Conservation (phyloP, 495 filamentous ascomycete genomes). For the Ascodesmis nigricans region DNA sequence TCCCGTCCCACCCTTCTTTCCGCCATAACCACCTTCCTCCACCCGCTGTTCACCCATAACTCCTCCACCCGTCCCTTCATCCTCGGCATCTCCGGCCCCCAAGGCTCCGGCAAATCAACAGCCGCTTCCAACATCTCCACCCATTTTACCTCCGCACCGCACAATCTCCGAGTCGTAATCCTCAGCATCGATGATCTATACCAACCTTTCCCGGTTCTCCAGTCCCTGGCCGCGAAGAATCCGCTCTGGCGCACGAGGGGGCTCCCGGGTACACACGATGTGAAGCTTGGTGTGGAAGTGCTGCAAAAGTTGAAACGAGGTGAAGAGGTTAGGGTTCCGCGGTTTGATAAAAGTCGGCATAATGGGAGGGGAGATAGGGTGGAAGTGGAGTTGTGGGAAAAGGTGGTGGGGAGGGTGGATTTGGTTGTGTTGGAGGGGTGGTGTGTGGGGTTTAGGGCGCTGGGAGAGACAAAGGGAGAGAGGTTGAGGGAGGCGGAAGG, state of each 20-base stretch:
- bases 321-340: constrained; percentile 32
- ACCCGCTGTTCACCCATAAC: no score
- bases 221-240: constrained; percentile 39
- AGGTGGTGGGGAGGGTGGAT: constrained; percentile 36
- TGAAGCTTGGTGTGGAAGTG: constrained; percentile 37
- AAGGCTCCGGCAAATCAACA: constrained; percentile 81
- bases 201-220: constrained; percentile 48
- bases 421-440: constrained; percentile 79
- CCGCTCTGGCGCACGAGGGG: constrained; percentile 63
- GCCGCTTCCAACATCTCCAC: constrained; percentile 47
- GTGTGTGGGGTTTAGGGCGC: constrained; percentile 65
- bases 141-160: constrained; percentile 41
- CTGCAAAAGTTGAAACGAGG: constrained; percentile 37
- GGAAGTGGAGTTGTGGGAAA: constrained; percentile 35
- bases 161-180: constrained; percentile 49
- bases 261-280: constrained; percentile 70
- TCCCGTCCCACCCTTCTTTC: no score
- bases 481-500: not conserved
- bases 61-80: no score
- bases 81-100: constrained; percentile 44
- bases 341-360: constrained; percentile 67
- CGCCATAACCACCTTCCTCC: no score
- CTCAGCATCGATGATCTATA: constrained; percentile 88
- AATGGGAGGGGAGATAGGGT: constrained; percentile 58
- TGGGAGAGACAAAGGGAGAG: constrained; percentile 33